Conservation (phyloP, 768 basidiomycete species). For the Calvatia gigantea region DNA sequence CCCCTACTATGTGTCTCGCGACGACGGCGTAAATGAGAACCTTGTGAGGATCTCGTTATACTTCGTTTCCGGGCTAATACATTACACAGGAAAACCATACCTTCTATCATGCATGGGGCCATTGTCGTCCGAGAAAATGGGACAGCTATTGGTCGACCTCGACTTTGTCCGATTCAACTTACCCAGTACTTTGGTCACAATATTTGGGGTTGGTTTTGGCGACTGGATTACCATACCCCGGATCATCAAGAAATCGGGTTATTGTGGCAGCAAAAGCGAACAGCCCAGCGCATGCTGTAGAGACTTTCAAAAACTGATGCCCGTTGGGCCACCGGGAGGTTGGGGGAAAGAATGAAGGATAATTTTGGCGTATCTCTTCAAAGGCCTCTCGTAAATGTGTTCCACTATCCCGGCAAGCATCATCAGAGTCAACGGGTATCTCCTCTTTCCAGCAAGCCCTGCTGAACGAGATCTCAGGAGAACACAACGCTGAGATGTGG, state of each 20-base stretch:
- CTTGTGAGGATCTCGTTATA: not conserved
- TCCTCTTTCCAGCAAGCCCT: not conserved
- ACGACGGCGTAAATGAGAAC: not conserved
- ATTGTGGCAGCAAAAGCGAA: constrained; percentile 23
- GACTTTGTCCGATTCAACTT: not conserved
- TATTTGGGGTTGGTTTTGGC: not conserved
- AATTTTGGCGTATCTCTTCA: not conserved
- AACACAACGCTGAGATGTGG: constrained; percentile 15
- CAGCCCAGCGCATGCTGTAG: constrained; percentile 17
- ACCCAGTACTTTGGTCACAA: not conserved
- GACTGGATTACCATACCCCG: not conserved
- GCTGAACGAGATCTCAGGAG: not conserved
- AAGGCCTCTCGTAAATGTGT: constrained; percentile 13
- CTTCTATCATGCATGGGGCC: not conserved
- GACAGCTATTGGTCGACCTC: not conserved
- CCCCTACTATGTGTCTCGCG: not conserved
- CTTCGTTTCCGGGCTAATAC: not conserved
- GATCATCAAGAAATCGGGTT: constrained; percentile 17
- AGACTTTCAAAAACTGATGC: constrained; percentile 10
- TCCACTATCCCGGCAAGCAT: constrained; percentile 16
- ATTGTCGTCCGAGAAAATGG: not conserved
- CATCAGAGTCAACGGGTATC: constrained; percentile 11
- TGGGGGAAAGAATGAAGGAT: not conserved
- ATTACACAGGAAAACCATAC: not conserved
- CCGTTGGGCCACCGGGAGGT: constrained; percentile 17